Evolutionary conservation across 2,329 filamentous ascomycete species (phyloP), one percentile per base, ranked within the genome.

Genomic region (Fusarium coffeatum): DNA sequence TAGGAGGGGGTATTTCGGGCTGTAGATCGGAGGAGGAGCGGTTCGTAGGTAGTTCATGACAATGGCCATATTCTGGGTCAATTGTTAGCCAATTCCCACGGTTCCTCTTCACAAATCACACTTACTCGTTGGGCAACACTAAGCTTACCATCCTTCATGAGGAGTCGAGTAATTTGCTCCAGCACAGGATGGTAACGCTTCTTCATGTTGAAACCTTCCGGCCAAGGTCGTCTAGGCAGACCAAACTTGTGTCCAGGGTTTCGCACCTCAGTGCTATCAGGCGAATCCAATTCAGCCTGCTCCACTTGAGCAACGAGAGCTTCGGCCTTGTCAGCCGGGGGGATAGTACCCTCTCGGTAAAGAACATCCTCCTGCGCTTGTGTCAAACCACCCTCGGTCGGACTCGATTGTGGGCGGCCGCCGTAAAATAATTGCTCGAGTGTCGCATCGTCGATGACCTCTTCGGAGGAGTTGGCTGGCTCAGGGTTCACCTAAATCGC

Each of bases 61-160:
- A 76, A 89, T 85, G 64, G 90, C 87, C 90, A 98, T 94, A 81
- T 97, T 91, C 92, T 97, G 76, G 23, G 27, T 30, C 22, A 18
- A 25, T 58, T 45, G 63, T 75, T 54, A 75, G 68, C 47, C 16
- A 37, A 10, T 53, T 30, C 6, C 23, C 30, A 6, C 12, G 12
- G n/a, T 15, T 20, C 11, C 10, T 27, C 47, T 8, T 4, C 9
- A 7, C 20, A 15, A 9, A 46, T 11, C 25, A 10, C 78, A 78
- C 88, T 63, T 86, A 97, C 94, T 83, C 90, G 89, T 80, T 99
- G 93, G n/a, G 96, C 96, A 79, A 88, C 87, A 77, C 91, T 92
- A 78, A 97, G 88, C 84, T 98, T 97, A 74, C 96, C 96, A 80
- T 98, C 88, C 74, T 86, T 85, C 95, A 98, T 99, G 69, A 99